Base-by-base conservation (phyloP, 2,329 filamentous ascomycete genomes). In the Tetracladium maxilliforme region DNA sequence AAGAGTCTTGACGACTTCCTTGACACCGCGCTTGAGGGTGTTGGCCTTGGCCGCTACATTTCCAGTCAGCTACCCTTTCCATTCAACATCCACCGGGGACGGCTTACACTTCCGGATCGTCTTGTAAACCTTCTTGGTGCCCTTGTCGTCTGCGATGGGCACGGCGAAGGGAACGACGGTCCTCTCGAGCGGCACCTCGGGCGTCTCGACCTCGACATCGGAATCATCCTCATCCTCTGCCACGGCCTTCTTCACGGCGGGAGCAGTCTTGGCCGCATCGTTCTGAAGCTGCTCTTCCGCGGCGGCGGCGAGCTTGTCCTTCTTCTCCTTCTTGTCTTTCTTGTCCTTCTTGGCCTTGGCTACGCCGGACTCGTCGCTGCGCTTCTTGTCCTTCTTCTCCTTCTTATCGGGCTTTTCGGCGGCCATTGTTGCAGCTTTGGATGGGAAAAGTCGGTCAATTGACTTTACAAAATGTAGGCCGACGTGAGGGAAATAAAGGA, bases 1-100 rank as follows among this genome's bases (percentile, higher is more conserved):
- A 42, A 98, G 80, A 17, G 86, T 79, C 63, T 98, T 98, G 60
- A 95, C 86, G 47, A 93, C 87, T 61, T 98, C 90, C 59, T 98
- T 98, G 38, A 98, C 90, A 48, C 90, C 90, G 47, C 90, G 86
- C 63, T 93, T 92, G 47, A 98, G 79, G 31, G 82, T 80, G 60
- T 92, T 92, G 58, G 83, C 73, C 59, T 92, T 93, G 43, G 90
- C 86, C 40, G 87, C 90, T 95, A 53, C 30, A 22, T 10, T 21
- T 25, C 40, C 33, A 34, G 39, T 19, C n/a, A 23, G 19, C 19
- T 7, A 16, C n/a, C 19, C 23, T 41, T 32, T 39, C 38, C 16
- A 21, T 21, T 28, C 17, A 27, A n/a, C 18, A 8, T 11, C 18
- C 18, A 19, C 18, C 19, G 16, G 6, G 21, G 22, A 23, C 18